A percentile compares a stretch with the other conserved stretches of the same genome.
Conservation (phyloP, 2,329 filamentous ascomycete species). For the Colletotrichum lentis region DNA sequence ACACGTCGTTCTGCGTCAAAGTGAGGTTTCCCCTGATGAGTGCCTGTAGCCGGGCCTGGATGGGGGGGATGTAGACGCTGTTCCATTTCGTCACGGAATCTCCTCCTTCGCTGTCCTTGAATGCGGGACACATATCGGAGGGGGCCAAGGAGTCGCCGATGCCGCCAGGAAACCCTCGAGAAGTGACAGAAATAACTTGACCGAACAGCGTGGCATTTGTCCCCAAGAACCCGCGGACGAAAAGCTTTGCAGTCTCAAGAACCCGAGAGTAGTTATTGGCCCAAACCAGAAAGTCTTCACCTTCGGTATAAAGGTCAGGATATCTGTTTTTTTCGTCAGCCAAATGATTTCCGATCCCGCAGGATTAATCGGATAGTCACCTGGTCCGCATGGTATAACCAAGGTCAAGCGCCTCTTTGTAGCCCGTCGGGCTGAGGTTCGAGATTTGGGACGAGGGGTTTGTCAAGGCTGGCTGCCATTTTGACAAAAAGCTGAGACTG, state of each 20-base stretch:
- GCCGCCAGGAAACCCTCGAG: constrained; percentile 58
- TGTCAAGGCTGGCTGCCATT: constrained; percentile 66
- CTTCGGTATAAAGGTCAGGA: constrained; percentile 59
- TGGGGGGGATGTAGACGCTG: constrained; percentile 60
- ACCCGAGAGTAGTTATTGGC: constrained; percentile 72
- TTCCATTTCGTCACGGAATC: constrained; percentile 58
- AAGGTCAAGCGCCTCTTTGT: constrained; percentile 67
- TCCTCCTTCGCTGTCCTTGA: constrained; percentile 62
- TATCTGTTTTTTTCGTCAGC: constrained; percentile 46
- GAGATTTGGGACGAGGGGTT: constrained; percentile 64
- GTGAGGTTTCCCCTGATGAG: constrained; percentile 63
- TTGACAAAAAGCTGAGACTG: constrained; percentile 63
- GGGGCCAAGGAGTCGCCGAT: constrained; percentile 70
- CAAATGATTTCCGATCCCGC: background rate
- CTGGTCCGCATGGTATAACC: constrained; percentile 61
- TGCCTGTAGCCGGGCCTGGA: constrained; percentile 62
- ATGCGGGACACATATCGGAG: constrained; percentile 69
- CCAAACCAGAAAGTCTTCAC: constrained; percentile 66
- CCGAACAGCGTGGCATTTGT: constrained; percentile 61
- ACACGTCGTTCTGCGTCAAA: constrained; percentile 62
- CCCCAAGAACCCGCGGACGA: constrained; percentile 68
- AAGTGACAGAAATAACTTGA: constrained; percentile 66
- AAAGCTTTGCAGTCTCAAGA: constrained; percentile 68
- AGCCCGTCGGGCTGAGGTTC: constrained; percentile 67
- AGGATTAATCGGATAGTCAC: constrained; percentile 35